Percentiles rank a stretch among this genome's conserved stretches.
These are phyloP conservation scores for Ophiocordyceps camponoti-saundersi DNA, from an alignment of 2,329 filamentous ascomycete genomes.

Conservation along the genomic window DNA sequence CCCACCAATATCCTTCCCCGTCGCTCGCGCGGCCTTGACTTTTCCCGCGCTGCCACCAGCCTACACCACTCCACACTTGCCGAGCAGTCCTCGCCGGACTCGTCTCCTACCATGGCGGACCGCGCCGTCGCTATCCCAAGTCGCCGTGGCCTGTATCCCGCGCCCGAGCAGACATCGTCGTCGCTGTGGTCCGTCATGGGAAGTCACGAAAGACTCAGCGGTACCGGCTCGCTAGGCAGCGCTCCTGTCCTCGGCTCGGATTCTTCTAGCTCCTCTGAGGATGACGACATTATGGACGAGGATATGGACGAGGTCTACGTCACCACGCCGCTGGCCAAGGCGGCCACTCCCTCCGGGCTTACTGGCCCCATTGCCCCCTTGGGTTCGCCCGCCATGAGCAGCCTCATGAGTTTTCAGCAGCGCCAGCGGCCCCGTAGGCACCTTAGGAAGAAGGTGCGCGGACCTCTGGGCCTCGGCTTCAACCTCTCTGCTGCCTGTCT, in stretches of 20 bases:
- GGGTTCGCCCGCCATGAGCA: slow-evolving; percentile 55
- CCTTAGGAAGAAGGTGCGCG: slow-evolving; percentile 37
- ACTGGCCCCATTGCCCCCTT: slow-evolving; percentile 41
- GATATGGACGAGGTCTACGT: slow-evolving; percentile 67
- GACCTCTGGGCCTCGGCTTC: slow-evolving; percentile 32
- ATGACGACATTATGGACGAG: slow-evolving; percentile 55
- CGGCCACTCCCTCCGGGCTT: slow-evolving; percentile 27
- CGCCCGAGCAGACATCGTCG: slow-evolving; percentile 47
- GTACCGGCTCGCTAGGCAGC: slow-evolving; percentile 68
- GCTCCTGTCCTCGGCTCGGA: slow-evolving; percentile 59
- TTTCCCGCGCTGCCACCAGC: slow-evolving; percentile 82
- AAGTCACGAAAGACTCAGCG: slow-evolving; percentile 49
- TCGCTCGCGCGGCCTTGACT: slow-evolving; percentile 79
- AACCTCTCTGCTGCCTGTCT: slow-evolving; percentile 24
- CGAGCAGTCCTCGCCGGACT: slow-evolving; percentile 74
- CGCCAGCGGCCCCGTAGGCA: slow-evolving; percentile 55
- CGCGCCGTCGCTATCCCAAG: slow-evolving; percentile 45
- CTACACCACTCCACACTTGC: slow-evolving; percentile 90
- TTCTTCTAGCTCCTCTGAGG: slow-evolving; percentile 56
- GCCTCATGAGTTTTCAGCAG: slow-evolving; percentile 70
- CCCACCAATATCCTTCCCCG: slow-evolving; percentile 78
- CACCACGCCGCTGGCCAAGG: slow-evolving; percentile 63
- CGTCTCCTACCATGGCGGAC: slow-evolving; percentile 68
- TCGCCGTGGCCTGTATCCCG: slow-evolving; percentile 30
- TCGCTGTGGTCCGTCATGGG: slow-evolving; percentile 57